A percentile compares a stretch with the other conserved stretches of the same genome.
Evolutionary conservation across 768 basidiomycete genomes (phyloP).

Genomic region (Leucocoprinus birnbaumii): DNA sequence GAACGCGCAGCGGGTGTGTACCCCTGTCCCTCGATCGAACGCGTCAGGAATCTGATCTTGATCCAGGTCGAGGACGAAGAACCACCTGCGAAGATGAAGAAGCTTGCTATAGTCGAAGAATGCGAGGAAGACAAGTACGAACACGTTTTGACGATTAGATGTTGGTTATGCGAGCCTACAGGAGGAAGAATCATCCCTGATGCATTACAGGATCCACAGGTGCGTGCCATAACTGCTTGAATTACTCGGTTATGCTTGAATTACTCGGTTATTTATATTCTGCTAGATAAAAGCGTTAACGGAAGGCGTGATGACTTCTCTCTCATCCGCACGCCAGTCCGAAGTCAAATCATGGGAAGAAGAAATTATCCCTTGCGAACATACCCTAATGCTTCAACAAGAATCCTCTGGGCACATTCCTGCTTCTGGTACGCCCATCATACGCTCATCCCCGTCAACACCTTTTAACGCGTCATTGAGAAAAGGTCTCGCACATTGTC

Average conservation of each 20-base stretch:
- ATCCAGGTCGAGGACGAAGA: conserved; percentile 67
- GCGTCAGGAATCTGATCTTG: neutral
- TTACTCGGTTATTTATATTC: too few species aligned
- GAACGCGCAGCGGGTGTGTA: conserved; percentile 59
- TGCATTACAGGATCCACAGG: conserved; percentile 32
- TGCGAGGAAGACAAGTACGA: conserved; percentile 90
- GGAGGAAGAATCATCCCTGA: conserved; percentile 44
- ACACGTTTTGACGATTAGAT: conserved; percentile 58
- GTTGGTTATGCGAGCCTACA: conserved; percentile 68
- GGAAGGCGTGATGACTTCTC: conserved; percentile 70
- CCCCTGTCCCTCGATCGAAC: conserved; percentile 12
- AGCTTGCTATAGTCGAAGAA: conserved; percentile 85
- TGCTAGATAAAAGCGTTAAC: conserved; percentile 52
- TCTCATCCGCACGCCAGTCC: conserved; percentile 88
- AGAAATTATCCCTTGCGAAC: conserved; percentile 85
- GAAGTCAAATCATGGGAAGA: conserved; percentile 99
- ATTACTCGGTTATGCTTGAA: neutral
- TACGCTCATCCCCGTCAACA: neutral
- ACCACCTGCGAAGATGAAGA: conserved; percentile 87
- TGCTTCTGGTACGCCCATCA: conserved; percentile 40
- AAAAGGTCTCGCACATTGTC: conserved; percentile 77
- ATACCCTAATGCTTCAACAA: conserved; percentile 51
- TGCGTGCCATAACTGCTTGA: conserved; percentile 14
- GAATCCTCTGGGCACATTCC: conserved; percentile 42
- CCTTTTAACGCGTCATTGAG: neutral